Evolutionary conservation across 106 monocot species (phyloP), one percentile per base, ranked within the genome.

Genomic region (Apostasia shenzhenica): DNA sequence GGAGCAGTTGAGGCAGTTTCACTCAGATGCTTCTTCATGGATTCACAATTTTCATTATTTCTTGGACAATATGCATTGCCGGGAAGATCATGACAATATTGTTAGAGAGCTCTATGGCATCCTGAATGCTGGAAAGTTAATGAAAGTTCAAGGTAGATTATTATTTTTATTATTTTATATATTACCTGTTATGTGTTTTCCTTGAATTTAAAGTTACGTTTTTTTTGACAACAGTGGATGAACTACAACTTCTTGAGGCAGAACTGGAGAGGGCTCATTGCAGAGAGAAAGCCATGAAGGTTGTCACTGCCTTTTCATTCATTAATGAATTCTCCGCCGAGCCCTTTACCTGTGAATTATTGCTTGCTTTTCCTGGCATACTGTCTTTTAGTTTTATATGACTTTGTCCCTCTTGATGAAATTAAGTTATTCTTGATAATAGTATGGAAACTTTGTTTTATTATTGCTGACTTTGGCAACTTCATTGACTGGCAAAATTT

Each of bases 251-350:
- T 67, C 78, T 88, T 41, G 80, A 87, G 66, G 66, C 59, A 64
- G 87, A 88, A 77, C 71, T 91, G 46, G 73, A 73, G 41, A 84
- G 66, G 71, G 71, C 77, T 53, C 64, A 7, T 14, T 91, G 87
- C 60, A 84, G 84, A 78, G 74, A 84, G 63, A 84, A 68, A 59
- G 82, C 88, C 56, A 73, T 48, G 1, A 77, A 82, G 88, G 88
- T 88, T 67, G 7, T 57, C 37, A 38, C 63, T 2, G 55, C 47
- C 5, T 14, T 41, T 26, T 26, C 26, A 26, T 26, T 26, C 26
- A 26, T 26, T 26, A 26, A 26, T 26, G 26, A 26, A 26, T 26
- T 26, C 26, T 26, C 26, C 26, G 26, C 26, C 26, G 26, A 26
- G 26, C 26, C 26, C 26, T 26, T 26, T 26, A 26, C 26, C 26